Evolutionary conservation across 2,329 filamentous ascomycete species (phyloP), one percentile per base, ranked within the genome.

Genomic region (Polychaeton citri): DNA sequence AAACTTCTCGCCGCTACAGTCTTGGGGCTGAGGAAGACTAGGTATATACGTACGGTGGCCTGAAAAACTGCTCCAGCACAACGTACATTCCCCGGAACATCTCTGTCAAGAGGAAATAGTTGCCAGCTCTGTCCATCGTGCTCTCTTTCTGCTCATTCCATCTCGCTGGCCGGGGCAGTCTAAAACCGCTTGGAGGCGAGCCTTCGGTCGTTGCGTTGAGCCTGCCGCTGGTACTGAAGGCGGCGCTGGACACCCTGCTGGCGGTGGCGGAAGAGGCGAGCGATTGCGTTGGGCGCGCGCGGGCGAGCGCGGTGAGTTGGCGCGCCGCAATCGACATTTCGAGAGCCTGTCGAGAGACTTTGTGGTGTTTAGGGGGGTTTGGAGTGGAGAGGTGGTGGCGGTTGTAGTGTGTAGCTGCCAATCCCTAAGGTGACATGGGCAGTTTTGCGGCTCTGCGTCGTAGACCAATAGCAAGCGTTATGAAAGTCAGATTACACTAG

Each of bases 41-140:
- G 12, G 16, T 39, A 35, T 35, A 38, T 33, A 86, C 86, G 72
- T 73, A 96, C 82, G 90, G 87, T 65, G 88, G 85, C 62, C 90
- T 73, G 71, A 98, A 96, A 74, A 81, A 98, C 69, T 98, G 88
- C 74, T 98, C 90, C 58, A 98, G 60, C 63, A 90, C 76, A 49
- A 98, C 79, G 58, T 95, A 98, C 90, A 98, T 96, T 63, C 90
- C 90, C 57, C 90, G 78, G 60, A 84, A 73, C 81, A 96, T 90
- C 72, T 98, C 90, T 36, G 82, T 79, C 71, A 96, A 68, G 58
- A 98, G 73, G 66, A 98, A 98, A 71, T 86, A 96, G 60, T 87
- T 90, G 50, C 83, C 86, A 44, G 85, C 71, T 60, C 79, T 81
- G 64, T 95, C 85, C 49, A 92, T 65, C 21, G 81, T 74, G 45